phyloP scores from a whole-genome alignment of 2,329 filamentous ascomycete genomes.

The Apiospora marii region DNA sequence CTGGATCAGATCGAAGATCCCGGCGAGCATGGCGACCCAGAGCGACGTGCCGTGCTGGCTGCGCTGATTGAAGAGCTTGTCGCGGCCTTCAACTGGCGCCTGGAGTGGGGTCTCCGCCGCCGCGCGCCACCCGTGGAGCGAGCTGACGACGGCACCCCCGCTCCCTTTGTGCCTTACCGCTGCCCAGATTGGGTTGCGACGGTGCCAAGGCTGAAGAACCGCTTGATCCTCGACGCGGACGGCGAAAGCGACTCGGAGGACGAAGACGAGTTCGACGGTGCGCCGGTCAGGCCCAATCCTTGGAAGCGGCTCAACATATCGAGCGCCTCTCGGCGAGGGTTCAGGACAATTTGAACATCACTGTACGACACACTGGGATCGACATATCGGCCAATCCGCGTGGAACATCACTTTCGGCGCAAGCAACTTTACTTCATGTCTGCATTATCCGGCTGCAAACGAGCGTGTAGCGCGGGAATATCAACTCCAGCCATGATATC shows the following conservation, averaged over 20 bases:
- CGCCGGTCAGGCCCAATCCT: not conserved
- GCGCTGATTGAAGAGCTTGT: constrained; percentile 35
- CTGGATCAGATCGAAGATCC: constrained; percentile 33
- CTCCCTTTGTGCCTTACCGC: constrained; percentile 24
- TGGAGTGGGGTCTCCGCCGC: constrained; percentile 34
- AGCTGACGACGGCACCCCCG: constrained; percentile 26
- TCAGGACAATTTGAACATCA: constrained; percentile 11
- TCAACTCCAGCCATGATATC: not conserved
- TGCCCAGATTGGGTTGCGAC: constrained; percentile 25
- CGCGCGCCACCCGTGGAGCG: constrained; percentile 26
- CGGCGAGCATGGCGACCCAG: constrained; percentile 33
- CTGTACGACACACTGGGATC: not conserved
- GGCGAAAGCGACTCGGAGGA: constrained; percentile 11
- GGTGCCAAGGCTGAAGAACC: constrained; percentile 26
- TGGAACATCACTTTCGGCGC: not conserved
- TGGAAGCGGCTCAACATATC: constrained; percentile 16
- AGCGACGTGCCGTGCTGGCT: constrained; percentile 37
- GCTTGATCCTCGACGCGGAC: constrained; percentile 24
- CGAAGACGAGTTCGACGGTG: not conserved
- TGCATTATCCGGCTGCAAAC: not conserved
- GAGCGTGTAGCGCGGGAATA: not conserved
- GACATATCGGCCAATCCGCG: not conserved
- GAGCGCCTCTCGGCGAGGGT: constrained; percentile 15
- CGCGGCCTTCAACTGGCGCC: constrained; percentile 37
- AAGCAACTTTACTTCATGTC: not conserved